These are phyloP conservation scores for Bruguiera gymnorhiza DNA, from an alignment of 345 rosid genomes.

Conservation along the genomic window DNA sequence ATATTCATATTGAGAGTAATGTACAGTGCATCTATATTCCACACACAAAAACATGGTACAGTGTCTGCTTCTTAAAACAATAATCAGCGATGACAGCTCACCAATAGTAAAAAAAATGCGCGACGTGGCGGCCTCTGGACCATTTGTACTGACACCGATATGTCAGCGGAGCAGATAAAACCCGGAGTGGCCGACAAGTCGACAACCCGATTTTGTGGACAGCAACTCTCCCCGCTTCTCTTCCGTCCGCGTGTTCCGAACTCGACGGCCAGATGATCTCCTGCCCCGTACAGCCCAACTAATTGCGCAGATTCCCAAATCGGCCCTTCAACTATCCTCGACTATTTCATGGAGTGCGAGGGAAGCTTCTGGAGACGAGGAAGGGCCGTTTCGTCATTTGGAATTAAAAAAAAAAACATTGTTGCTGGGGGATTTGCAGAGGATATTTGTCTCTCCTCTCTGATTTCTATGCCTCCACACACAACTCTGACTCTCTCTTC, in stretches of 20 bases:
- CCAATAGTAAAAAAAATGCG: constrained; percentile 16
- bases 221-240: constrained; percentile 21
- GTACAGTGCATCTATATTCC: no score
- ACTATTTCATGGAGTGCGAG: no score
- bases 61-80: no score
- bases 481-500: constrained; percentile 2
- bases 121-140: constrained; percentile 41
- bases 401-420: neutral
- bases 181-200: constrained; percentile 77
- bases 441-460: constrained; percentile 34
- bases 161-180: constrained; percentile 40
- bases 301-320: neutral
- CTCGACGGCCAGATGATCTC: constrained; percentile 30
- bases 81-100: constrained; percentile 8
- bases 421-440: constrained; percentile 21
- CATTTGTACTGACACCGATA: constrained; percentile 32
- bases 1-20: no score
- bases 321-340: no score
- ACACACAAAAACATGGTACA: no score
- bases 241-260: constrained; percentile 45
- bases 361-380: neutral
- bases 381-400: constrained; percentile 26
- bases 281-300: constrained; percentile 12
- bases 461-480: neutral
- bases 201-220: constrained; percentile 59